A percentile compares a stretch with the other conserved stretches of the same genome.
Conservation (phyloP, 768 basidiomycete genomes). For the Lactarius sp. region DNA sequence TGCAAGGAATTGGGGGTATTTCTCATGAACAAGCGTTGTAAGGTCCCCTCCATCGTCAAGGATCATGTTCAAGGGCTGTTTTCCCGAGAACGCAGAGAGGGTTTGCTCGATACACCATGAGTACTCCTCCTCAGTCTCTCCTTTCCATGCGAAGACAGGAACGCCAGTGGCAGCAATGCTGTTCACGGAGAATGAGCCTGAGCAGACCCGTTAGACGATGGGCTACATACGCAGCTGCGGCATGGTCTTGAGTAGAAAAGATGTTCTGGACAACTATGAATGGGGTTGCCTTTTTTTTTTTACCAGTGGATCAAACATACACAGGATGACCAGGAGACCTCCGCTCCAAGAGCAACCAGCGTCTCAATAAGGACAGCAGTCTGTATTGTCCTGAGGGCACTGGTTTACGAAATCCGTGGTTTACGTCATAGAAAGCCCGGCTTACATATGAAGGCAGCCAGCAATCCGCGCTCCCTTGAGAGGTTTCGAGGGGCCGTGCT, state of each 20-base stretch:
- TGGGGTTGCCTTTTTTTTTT: not conserved
- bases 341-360: constrained; percentile 88
- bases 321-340: constrained; percentile 98
- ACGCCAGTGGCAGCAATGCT: constrained; percentile 97
- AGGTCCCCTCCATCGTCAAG: constrained; percentile 98
- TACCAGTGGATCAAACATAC: constrained; percentile 40
- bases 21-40: constrained; percentile 91
- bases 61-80: constrained; percentile 93
- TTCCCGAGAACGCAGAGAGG: constrained; percentile 77
- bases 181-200: constrained; percentile 12
- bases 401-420: constrained; percentile 10
- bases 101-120: constrained; percentile 98
- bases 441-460: constrained; percentile 95
- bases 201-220: not conserved
- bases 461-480: constrained; percentile 94
- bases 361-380: constrained; percentile 99
- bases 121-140: constrained; percentile 99
- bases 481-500: constrained; percentile 80
- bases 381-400: constrained; percentile 80
- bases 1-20: constrained; percentile 84
- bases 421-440: not conserved
- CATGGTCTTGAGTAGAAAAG: constrained; percentile 99
- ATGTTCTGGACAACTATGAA: constrained; percentile 68
- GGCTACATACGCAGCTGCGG: constrained; percentile 81
- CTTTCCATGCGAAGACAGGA: constrained; percentile 99